These are phyloP conservation scores for Hypoxylon sp. DNA, from an alignment of 2,329 filamentous ascomycete species.

Conservation along the genomic window DNA sequence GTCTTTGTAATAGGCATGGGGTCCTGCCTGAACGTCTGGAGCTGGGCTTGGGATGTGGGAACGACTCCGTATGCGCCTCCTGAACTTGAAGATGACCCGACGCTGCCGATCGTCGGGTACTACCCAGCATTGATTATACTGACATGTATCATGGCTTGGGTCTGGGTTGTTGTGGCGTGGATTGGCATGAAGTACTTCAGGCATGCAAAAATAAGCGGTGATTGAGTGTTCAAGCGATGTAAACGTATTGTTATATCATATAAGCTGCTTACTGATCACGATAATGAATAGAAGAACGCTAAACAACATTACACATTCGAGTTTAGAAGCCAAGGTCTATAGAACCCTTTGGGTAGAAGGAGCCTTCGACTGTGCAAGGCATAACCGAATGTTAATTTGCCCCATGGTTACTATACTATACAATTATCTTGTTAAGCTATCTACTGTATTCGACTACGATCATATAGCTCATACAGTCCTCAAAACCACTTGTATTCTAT, in stretches of 20 bases:
- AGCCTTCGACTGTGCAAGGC: not conserved
- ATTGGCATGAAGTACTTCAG: conserved; percentile 99
- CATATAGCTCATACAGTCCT: not conserved
- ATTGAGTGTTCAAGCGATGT: conserved; percentile 58
- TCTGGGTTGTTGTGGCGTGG: conserved; percentile 98
- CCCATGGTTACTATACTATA: not conserved
- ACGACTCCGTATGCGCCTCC: conserved; percentile 96
- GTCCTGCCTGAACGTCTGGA: conserved; percentile 94
- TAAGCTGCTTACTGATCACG: conserved; percentile 9
- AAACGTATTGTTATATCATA: conserved; percentile 3
- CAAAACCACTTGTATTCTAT: not conserved
- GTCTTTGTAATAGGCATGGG: conserved; percentile 98
- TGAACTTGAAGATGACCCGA: conserved; percentile 94
- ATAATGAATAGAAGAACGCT: conserved; percentile 23
- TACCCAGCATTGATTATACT: conserved; percentile 95
- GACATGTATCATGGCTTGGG: conserved; percentile 97
- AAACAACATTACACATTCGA: not conserved
- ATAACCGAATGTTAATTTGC: not conserved
- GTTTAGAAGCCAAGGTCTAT: not conserved
- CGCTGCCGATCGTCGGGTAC: conserved; percentile 94
- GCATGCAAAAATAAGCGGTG: conserved; percentile 88
- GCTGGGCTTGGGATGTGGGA: conserved; percentile 98
- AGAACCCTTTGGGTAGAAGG: too few species aligned
- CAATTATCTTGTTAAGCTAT: not conserved
- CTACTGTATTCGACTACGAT: not conserved